Base-by-base conservation (phyloP, 306 rosid genomes). In the Morella rubra region DNA sequence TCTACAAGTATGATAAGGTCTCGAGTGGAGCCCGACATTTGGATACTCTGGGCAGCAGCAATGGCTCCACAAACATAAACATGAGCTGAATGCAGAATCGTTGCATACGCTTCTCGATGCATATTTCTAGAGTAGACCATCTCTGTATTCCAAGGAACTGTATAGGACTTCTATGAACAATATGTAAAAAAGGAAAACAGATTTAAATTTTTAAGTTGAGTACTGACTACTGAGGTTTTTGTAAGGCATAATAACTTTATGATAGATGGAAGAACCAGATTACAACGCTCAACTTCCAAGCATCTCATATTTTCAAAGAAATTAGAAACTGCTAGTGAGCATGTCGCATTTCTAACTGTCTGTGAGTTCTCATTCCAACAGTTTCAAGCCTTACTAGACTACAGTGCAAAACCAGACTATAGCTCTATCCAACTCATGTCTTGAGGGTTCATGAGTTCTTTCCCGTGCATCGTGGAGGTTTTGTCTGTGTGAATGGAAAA, bases 1-100 rank as follows among this genome's bases (percentile, higher is more conserved):
- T 95, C 99, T 20, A 92, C 99, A 27, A 95, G 96, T 73, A 92
- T 95, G 20, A 95, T 93, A 22, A 95, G 96, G 87, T 92, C 99
- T 69, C 97, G 76, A 1, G 86, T 88, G 7, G 99, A 95, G 42
- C 99, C 97, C 0, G 93, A 85, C 96, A 95, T 86, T 40, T 96
- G 87, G 53, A 95, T 95, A 81, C 99, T 95, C 78, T 92, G 97
- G 0, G 99, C 99, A 1, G 97, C 97, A 50, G 96, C 96, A 49
- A 95, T 92, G 10, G 99, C 99, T 67, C 99, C 97, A 49, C 97
- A 95, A 5, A 95, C 99, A 80, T 92, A 95, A 52, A 84, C 91
- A 82, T 92, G 87, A 53, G 99, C 99, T 68, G 97, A 95, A 73
- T 95, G 99, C 72, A 95, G 91, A 77, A 95, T 95, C 66, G 97